A percentile compares a stretch with the other conserved stretches of the same genome.
Evolutionary conservation across 106 monocot species (phyloP).

Genomic region (Platanthera zijinensis): DNA sequence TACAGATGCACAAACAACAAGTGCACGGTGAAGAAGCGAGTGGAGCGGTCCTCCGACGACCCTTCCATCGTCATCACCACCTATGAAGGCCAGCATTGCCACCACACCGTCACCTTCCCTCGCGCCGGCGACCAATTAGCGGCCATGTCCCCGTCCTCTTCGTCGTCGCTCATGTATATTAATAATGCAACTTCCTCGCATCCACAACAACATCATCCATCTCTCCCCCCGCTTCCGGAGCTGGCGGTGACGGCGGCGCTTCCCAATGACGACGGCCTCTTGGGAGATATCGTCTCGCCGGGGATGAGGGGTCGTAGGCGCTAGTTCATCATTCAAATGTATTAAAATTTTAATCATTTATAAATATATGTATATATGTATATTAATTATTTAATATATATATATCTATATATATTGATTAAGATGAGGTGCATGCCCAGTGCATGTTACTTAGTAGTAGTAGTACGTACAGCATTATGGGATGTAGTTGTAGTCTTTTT

Average conservation of each 20-base stretch:
- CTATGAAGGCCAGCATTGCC: conserved; percentile 55
- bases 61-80: conserved; percentile 42
- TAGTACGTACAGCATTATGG: neutral
- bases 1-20: conserved; percentile 47
- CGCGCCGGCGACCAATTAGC: conserved; percentile 6
- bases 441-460: neutral
- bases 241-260: neutral
- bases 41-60: conserved; percentile 38
- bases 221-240: neutral
- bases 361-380: neutral
- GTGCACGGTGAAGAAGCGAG: conserved; percentile 45
- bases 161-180: too few relatives aligned
- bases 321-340: neutral
- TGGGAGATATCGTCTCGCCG: conserved; percentile 1
- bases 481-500: too few relatives aligned
- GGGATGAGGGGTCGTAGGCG: neutral
- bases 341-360: neutral
- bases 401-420: neutral
- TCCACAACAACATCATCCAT: neutral
- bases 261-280: conserved; percentile 4
- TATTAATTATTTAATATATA: neutral
- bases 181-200: too few relatives aligned
- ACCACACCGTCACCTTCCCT: conserved; percentile 34
- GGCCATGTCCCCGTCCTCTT: too few relatives aligned
- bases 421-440: neutral